Evolutionary conservation across 352 stramenopile species (phyloP).

Genomic region (Pythium dissimile): DNA sequence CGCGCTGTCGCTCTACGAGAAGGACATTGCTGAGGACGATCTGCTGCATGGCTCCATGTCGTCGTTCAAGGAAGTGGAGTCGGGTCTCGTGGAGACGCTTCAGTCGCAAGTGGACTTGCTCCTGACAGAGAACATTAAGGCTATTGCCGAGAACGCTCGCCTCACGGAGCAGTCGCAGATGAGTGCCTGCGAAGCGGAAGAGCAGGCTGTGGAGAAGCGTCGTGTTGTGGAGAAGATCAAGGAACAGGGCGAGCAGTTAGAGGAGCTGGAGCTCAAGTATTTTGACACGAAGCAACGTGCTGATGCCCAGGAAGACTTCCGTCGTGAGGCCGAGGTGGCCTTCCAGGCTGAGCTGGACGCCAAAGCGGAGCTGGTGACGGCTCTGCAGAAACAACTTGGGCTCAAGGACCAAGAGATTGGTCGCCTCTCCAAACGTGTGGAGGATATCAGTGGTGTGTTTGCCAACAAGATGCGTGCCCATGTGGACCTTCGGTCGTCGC

Average conservation of each 20-base stretch:
- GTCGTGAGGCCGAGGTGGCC: constrained; percentile 43
- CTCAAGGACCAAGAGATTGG: constrained; percentile 49
- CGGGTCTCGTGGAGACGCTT: constrained; percentile 37
- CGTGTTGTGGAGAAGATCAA: constrained; percentile 8
- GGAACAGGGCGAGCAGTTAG: constrained; percentile 25
- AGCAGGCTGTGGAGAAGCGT: constrained; percentile 23
- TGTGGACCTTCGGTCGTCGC: constrained; percentile 2
- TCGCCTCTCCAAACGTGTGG: constrained; percentile 34
- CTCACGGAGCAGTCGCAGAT: constrained; percentile 33
- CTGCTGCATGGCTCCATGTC: constrained; percentile 9
- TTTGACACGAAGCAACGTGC: constrained; percentile 33
- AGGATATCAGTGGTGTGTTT: constrained; percentile 27
- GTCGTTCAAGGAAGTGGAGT: constrained; percentile 19
- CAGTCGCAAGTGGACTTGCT: constrained; percentile 54
- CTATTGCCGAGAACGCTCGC: constrained; percentile 53
- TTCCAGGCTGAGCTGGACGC: constrained; percentile 41
- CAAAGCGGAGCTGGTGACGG: constrained; percentile 30
- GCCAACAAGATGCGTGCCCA: constrained; percentile 22
- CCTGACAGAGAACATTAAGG: constrained; percentile 56
- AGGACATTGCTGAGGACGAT: constrained; percentile 1
- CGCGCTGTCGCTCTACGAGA: constrained; percentile 22
- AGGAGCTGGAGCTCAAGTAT: constrained; percentile 36
- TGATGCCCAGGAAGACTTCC: constrained; percentile 39
- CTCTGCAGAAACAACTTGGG: constrained; percentile 33
- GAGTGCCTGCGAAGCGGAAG: constrained; percentile 30